A percentile compares a stretch with the other conserved stretches of the same genome.
These are phyloP conservation scores for Vigna angularis DNA, from an alignment of 306 rosid genomes.

Conservation along the genomic window DNA sequence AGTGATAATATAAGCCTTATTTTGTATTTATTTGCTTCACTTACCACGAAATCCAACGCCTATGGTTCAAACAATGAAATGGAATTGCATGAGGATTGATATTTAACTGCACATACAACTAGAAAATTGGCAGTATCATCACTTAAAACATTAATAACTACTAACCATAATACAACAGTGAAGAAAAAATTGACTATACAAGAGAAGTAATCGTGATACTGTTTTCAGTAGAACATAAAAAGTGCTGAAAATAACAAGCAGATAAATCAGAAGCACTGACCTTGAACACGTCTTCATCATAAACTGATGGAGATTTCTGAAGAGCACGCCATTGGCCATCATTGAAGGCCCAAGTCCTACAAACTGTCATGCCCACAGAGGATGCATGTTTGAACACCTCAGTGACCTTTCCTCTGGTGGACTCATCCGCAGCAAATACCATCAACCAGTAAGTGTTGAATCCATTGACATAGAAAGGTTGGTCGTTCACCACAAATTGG, in stretches of 20 bases:
- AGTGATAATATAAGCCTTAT: constrained; percentile 86
- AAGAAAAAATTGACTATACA: not conserved
- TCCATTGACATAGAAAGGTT: constrained; percentile 90
- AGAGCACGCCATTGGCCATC: constrained; percentile 98
- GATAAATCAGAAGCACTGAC: constrained; percentile 39
- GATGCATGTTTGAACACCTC: constrained; percentile 79
- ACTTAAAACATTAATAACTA: not conserved
- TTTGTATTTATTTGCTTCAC: constrained; percentile 84
- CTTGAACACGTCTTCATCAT: constrained; percentile 87
- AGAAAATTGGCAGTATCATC: constrained; percentile 1
- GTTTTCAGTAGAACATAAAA: not conserved
- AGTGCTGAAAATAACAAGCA: not conserved
- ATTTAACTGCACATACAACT: constrained; percentile 7
- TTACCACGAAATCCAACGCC: constrained; percentile 92
- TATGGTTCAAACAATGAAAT: constrained; percentile 42
- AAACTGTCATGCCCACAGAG: constrained; percentile 82
- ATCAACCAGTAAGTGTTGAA: constrained; percentile 97
- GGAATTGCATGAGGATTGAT: constrained; percentile 18
- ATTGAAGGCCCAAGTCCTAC: constrained; percentile 98
- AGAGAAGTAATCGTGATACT: not conserved
- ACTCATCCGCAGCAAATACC: constrained; percentile 88
- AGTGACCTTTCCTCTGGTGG: constrained; percentile 87
- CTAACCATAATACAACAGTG: not conserved
- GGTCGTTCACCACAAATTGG: constrained; percentile 79
- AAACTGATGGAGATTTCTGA: constrained; percentile 81